These are phyloP conservation scores for Camelina neglecta DNA, from an alignment of 345 rosid species.

Conservation along the genomic window DNA sequence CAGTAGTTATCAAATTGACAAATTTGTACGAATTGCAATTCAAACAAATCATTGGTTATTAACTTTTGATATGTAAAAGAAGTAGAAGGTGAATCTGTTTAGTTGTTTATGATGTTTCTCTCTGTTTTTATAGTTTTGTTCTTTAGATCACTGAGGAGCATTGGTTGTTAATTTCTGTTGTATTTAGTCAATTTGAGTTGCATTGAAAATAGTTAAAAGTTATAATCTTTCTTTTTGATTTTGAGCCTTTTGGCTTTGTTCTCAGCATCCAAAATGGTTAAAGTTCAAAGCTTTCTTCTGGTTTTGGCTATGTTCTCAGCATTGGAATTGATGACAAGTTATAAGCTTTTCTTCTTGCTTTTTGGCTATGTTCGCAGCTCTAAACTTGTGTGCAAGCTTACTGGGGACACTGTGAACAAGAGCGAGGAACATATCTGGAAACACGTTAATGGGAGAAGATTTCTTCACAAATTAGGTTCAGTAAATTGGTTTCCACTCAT, in stretches of 20 bases:
- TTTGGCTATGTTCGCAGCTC: constrained; percentile 53
- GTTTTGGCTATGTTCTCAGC: constrained; percentile 45
- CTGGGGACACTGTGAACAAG: constrained; percentile 86
- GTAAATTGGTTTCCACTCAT: not conserved
- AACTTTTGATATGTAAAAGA: not conserved
- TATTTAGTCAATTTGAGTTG: not conserved
- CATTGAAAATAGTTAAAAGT: not conserved
- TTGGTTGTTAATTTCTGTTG: not conserved
- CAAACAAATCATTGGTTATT: not conserved
- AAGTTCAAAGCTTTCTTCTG: not conserved
- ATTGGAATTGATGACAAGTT: not conserved
- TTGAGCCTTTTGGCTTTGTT: constrained; percentile 4
- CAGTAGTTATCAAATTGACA: not conserved
- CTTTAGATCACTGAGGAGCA: not conserved
- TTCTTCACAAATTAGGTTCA: constrained; percentile 86
- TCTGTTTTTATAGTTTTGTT: not conserved
- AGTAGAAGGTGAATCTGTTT: not conserved
- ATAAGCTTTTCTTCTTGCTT: constrained; percentile 9
- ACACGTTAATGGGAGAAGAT: constrained; percentile 79
- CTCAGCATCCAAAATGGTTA: constrained; percentile 41
- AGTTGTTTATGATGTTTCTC: not conserved
- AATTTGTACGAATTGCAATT: not conserved
- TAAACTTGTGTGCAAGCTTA: constrained; percentile 81
- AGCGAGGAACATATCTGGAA: constrained; percentile 93
- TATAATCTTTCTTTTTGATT: not conserved